Evolutionary conservation across 2,329 filamentous ascomycete genomes (phyloP), one percentile per base, ranked within the genome.

Genomic region (Fusarium staphyleae): DNA sequence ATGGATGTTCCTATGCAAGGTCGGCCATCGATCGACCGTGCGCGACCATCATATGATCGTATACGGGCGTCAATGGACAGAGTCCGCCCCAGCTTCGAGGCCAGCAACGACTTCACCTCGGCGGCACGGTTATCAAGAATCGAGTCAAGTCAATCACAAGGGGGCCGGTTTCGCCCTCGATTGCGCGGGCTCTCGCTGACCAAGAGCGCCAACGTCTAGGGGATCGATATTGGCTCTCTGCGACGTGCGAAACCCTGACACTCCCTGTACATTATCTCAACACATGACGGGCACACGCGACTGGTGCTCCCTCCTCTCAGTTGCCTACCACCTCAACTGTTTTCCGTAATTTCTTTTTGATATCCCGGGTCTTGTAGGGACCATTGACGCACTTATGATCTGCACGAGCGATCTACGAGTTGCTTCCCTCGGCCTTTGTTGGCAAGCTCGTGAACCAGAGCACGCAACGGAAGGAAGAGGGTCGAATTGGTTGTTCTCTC

Each of bases 81-180:
- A 19, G 85, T 91, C 14, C 83, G 92, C 64, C 83, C 89, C 10
- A 93, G 90, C 72, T 96, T 91, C 70, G 93, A 97, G 74, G 86
- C 86, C 30, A 95, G 88, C 72, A 89, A 87, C 66, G 95, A 98
- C 67, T 96, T 97, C 69, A 96, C 93, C 0, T 93, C 90, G 22
- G 93, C 93, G 12, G 91, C 91, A 30, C 87, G 93, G 70, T 77
- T 99, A 62, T 88, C 87, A 40, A 84, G 92, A 58, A 85, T 96
- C 62, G 95, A 97, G 77, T 93, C 89, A 18, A 85, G 81, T 42
- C 83, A 85, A 48, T 87, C 81, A 5, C 68, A 70, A 42, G 64
- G 55, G 37, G 55, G 54, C 5, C 67, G 71, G 12, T 70, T 77
- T 51, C 69, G 66, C 45, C 72, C 74, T 14, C 70, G 76, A 29